Conservation (phyloP, 1,139 yeast genomes). For the Sugiyamaella grinbergsii region DNA sequence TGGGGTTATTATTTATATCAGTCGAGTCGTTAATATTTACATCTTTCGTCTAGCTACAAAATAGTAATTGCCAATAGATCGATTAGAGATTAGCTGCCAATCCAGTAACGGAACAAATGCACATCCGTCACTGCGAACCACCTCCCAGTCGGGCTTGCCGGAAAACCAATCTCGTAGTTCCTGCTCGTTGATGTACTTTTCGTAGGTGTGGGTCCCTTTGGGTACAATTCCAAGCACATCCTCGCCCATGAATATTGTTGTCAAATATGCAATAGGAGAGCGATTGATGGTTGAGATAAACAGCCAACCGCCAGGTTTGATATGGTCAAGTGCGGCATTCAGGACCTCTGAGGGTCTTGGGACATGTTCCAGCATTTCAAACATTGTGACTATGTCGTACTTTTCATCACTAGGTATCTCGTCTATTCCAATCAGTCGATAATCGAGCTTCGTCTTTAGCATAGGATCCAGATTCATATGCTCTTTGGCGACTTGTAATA, state of each 20-base stretch:
- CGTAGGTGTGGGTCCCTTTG: slow-evolving; percentile 83
- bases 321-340: slow-evolving; percentile 62
- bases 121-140: slow-evolving; percentile 74
- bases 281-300: slow-evolving; percentile 91
- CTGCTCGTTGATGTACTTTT: slow-evolving; percentile 76
- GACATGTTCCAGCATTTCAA: slow-evolving; percentile 95
- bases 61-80: slow-evolving; percentile 78
- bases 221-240: slow-evolving; percentile 80
- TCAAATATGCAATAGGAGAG: slow-evolving; percentile 85
- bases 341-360: slow-evolving; percentile 77
- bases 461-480: slow-evolving; percentile 71
- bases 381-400: slow-evolving; percentile 82
- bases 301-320: slow-evolving; percentile 80
- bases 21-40: not conserved
- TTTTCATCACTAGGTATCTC: slow-evolving; percentile 47
- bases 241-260: slow-evolving; percentile 92
- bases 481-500: slow-evolving; percentile 71
- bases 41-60: slow-evolving; percentile 62
- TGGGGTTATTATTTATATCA: not conserved
- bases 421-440: slow-evolving; percentile 64
- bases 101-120: slow-evolving; percentile 81
- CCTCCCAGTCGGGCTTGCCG: slow-evolving; percentile 51
- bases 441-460: slow-evolving; percentile 54
- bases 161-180: slow-evolving; percentile 72
- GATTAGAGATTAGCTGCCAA: slow-evolving; percentile 69